Base-by-base conservation (phyloP, 148 eudicot genomes). In the Fagopyrum tataricum region DNA sequence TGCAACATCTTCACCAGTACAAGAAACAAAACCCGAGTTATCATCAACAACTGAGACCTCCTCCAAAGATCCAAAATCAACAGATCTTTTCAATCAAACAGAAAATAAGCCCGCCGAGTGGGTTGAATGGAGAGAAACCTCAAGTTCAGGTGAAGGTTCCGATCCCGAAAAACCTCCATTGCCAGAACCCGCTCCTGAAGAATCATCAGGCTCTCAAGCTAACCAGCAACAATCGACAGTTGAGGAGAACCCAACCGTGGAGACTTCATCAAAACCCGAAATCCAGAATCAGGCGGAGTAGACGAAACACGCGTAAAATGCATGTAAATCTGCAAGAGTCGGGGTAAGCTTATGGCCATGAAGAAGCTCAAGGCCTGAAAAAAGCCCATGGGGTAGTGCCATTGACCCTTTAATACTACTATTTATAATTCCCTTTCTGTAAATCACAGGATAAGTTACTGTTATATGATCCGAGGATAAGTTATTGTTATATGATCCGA, bases 121-220 rank as follows among this genome's bases (percentile, higher is more conserved):
- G 69, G 69, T 64, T 37, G 43, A 64, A 64, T 64, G 69, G 69
- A 64, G 69, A 37, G 69, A 64, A 39, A 64, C 69, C 37, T 64
- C 69, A 15, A 64, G n/a, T 43, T 37, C 26, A 37, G n/a, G 69
- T 64, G 69, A 15, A 37, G 44, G 15, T 7, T 11, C 69, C 6
- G 69, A 31, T 17, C 39, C 69, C 2, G 69, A 64, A 64, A 64
- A 39, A 15, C 69, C 44, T 31, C 41, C 41, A 37, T 64, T 15
- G 42, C 69, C 43, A 64, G 18, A 14, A 31, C 10, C 7, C 44
- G 9, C 69, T 64, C 44, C 69, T 31, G 44, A 64, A 64, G 69
- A 64, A 20, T 43, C 69, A 64, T 31, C 20, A 37, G 44, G 15
- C 6, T 64, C 69, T 64, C 20, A 64, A 64, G 44, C 44, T 39